Evolutionary conservation across 257 asterid genomes (phyloP).

Genomic region (Solanum clarkiae): DNA sequence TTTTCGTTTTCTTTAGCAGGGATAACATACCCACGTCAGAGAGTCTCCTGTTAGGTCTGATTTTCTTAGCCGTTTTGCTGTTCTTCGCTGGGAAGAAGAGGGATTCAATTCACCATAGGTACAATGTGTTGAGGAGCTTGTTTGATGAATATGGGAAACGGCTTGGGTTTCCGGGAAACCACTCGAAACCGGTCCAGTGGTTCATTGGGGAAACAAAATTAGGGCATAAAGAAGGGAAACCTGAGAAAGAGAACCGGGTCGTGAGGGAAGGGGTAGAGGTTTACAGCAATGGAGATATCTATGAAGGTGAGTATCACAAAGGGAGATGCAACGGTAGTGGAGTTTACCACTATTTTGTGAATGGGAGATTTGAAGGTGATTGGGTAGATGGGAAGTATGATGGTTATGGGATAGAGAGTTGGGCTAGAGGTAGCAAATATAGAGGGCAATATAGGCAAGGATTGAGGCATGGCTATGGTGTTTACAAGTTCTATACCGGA

Average conservation of each 20-base stretch:
- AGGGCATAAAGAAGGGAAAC: background rate
- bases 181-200: conserved; percentile 70
- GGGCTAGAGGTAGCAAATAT: conserved; percentile 69
- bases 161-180: conserved; percentile 25
- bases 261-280: conserved; percentile 34
- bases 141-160: conserved; percentile 21
- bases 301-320: conserved; percentile 34
- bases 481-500: conserved; percentile 10
- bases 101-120: conserved; percentile 20
- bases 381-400: conserved; percentile 42
- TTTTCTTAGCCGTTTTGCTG: conserved; percentile 47
- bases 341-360: conserved; percentile 23
- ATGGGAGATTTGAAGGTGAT: conserved; percentile 50
- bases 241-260: background rate
- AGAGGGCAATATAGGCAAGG: background rate
- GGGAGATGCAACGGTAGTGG: conserved; percentile 39
- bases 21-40: conserved; percentile 49
- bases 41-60: conserved; percentile 40
- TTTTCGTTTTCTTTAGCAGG: conserved; percentile 39
- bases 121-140: conserved; percentile 19
- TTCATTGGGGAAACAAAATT: conserved; percentile 55
- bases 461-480: conserved; percentile 8
- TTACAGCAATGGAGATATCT: conserved; percentile 33
- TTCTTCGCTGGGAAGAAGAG: conserved; percentile 37
- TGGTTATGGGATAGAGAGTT: conserved; percentile 63